Evolutionary conservation across 1,139 yeast genomes (phyloP).

Genomic region (Diutina sp.): DNA sequence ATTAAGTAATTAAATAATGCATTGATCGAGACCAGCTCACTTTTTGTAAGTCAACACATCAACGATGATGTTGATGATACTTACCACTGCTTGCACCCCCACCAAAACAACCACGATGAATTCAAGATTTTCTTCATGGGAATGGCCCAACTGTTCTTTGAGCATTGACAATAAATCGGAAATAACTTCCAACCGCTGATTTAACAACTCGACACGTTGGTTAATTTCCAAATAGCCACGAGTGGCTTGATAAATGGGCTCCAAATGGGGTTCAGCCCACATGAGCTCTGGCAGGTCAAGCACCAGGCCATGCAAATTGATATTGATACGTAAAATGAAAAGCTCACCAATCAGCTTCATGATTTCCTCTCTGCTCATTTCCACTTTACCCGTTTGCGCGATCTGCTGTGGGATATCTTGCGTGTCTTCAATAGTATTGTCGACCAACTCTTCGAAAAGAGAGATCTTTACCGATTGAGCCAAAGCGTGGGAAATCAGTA

Average conservation of each 20-base stretch:
- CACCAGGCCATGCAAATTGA: constrained; percentile 89
- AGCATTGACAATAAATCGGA: constrained; percentile 89
- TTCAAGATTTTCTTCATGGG: constrained; percentile 82
- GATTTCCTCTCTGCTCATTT: constrained; percentile 85
- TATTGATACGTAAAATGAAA: constrained; percentile 79
- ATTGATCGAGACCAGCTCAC: constrained; percentile 1
- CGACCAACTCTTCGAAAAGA: constrained; percentile 86
- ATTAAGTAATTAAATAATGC: background rate
- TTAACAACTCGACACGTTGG: constrained; percentile 78
- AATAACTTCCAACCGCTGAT: constrained; percentile 86
- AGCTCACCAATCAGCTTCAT: constrained; percentile 96
- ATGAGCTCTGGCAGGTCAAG: constrained; percentile 92
- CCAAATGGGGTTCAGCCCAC: constrained; percentile 98
- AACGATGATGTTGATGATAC: constrained; percentile 53
- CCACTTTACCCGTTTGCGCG: constrained; percentile 88
- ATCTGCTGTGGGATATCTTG: constrained; percentile 94
- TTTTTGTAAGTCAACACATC: constrained; percentile 16
- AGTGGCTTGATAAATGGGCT: constrained; percentile 93
- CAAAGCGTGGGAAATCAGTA: constrained; percentile 82
- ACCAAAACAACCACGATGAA: constrained; percentile 86
- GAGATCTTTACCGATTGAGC: constrained; percentile 93
- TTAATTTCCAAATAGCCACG: constrained; percentile 90
- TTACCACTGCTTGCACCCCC: constrained; percentile 84
- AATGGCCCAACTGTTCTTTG: constrained; percentile 91
- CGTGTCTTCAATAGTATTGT: constrained; percentile 91